Base-by-base conservation (phyloP, 257 asterid species). In the Jacaranda copaia region DNA sequence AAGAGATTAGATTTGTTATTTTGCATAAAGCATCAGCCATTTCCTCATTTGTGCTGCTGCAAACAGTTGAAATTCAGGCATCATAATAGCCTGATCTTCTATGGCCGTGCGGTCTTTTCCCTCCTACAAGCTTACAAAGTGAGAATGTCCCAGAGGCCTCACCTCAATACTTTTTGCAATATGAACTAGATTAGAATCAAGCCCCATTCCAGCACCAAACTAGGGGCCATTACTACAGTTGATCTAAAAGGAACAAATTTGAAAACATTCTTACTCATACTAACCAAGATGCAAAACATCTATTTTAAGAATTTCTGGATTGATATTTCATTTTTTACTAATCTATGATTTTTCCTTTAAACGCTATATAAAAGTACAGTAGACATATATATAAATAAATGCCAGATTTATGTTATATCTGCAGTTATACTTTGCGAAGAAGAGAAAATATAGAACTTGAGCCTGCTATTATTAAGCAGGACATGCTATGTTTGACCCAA, bases 191-290 rank as follows among this genome's bases (percentile, higher is more conserved):
- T 35, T 60, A 15, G 61, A 61, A 15, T 72, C 48, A 73, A 9
- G 35, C 45, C 58, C 19, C 53, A 56, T 60, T 43, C 61, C 43
- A 25, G 19, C 42, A 61, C 43, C 8, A 56, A 66, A 19, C 72
- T 9, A 43, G 39, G 18, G 72, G n/a, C 35, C 5, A 60, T 52
- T 55, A 56, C 66, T 11, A 59, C 16, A 53, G 76, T 38, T 25
- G 25, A 43, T 60, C 62, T 61, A 15, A 3, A 18, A 45, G 61
- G 62, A 8, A 42, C 51, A n/a, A 61, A 55, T 9, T 61, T 32
- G 19, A 49, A 14, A n/a, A 40, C 43, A 46, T 61, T 60, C 62
- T 60, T 32, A 15, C 52, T 74, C 32, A 46, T 61, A 40, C 62
- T 35, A 35, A 9, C 16, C 70, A 60, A 35, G 60, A 61, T 45